phyloP scores from a whole-genome alignment of 768 basidiomycete genomes.

The Russula sp. region DNA sequence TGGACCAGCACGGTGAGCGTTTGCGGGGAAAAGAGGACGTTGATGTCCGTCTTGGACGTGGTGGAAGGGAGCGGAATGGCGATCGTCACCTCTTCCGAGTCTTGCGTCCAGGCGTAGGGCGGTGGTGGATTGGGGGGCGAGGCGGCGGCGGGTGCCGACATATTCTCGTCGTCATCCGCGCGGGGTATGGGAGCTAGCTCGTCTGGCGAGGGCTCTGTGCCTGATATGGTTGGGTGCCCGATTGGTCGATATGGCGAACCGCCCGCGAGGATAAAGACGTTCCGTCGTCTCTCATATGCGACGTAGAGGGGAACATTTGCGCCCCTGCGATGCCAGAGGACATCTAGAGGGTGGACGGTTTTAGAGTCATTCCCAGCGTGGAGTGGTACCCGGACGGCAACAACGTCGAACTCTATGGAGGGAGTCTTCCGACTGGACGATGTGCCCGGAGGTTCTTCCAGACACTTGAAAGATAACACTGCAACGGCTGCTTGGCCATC shows the following conservation, averaged over 20 bases:
- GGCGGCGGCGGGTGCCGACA: constrained; percentile 26
- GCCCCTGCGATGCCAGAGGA: constrained; percentile 67
- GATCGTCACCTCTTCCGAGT: constrained; percentile 73
- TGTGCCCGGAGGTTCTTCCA: not conserved
- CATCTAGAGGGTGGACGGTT: constrained; percentile 38
- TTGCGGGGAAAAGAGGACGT: constrained; percentile 56
- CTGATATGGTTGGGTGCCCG: constrained; percentile 29
- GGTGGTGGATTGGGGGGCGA: constrained; percentile 53
- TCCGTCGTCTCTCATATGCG: constrained; percentile 40
- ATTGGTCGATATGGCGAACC: constrained; percentile 48
- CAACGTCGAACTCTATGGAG: constrained; percentile 54
- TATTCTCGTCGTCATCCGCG: constrained; percentile 37
- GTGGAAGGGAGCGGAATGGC: constrained; percentile 76
- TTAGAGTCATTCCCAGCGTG: constrained; percentile 34
- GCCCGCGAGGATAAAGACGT: constrained; percentile 52
- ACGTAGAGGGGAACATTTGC: constrained; percentile 62
- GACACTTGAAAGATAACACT: constrained; percentile 55
- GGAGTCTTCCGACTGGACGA: constrained; percentile 25
- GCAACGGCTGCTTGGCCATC: constrained; percentile 37
- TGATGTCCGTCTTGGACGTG: constrained; percentile 58
- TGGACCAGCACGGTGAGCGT: constrained; percentile 62
- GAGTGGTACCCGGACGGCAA: constrained; percentile 50
- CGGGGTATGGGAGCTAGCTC: constrained; percentile 70
- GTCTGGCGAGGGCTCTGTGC: constrained; percentile 55
- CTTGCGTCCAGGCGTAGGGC: constrained; percentile 93